A percentile compares a stretch with the other conserved stretches of the same genome.
phyloP scores from a whole-genome alignment of 176 grass and related monocot genomes.

The Rhipidocladum racemiflorum region DNA sequence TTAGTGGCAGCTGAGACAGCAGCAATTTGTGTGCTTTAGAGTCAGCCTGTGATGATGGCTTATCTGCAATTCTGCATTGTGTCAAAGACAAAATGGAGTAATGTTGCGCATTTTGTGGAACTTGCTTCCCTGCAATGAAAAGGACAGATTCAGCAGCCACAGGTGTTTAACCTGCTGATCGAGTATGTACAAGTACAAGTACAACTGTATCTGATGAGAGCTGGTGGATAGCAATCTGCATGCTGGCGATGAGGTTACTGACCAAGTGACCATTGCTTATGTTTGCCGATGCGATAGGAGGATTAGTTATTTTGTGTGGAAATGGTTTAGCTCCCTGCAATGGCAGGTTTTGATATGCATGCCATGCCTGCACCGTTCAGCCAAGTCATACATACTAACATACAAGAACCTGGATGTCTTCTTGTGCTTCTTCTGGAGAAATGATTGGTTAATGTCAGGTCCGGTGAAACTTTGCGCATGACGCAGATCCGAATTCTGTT shows the following conservation, averaged over 20 bases:
- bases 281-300: slow-evolving; percentile 10
- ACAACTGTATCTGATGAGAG: background rate
- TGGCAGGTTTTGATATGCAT: slow-evolving; percentile 21
- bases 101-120: slow-evolving; percentile 23
- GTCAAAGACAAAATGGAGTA: slow-evolving; percentile 9
- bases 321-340: background rate
- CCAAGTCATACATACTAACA: slow-evolving; percentile 14
- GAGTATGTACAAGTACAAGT: background rate
- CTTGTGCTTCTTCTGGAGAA: background rate
- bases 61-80: slow-evolving; percentile 34
- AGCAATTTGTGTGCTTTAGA: slow-evolving; percentile 40
- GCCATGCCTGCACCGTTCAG: slow-evolving; percentile 29
- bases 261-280: background rate
- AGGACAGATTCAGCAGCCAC: slow-evolving; percentile 9
- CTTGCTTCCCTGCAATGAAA: slow-evolving; percentile 39
- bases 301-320: background rate
- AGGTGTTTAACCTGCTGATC: slow-evolving; percentile 3
- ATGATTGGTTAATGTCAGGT: slow-evolving; percentile 20
- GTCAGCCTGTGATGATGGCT: slow-evolving; percentile 45
- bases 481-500: slow-evolving; percentile 20
- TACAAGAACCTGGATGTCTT: slow-evolving; percentile 1
- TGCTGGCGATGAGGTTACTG: background rate
- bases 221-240: background rate
- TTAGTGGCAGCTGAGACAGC: slow-evolving; percentile 51
- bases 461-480: background rate